Conservation (phyloP, 2,329 filamentous ascomycete genomes). For the Exophiala spinifera region DNA sequence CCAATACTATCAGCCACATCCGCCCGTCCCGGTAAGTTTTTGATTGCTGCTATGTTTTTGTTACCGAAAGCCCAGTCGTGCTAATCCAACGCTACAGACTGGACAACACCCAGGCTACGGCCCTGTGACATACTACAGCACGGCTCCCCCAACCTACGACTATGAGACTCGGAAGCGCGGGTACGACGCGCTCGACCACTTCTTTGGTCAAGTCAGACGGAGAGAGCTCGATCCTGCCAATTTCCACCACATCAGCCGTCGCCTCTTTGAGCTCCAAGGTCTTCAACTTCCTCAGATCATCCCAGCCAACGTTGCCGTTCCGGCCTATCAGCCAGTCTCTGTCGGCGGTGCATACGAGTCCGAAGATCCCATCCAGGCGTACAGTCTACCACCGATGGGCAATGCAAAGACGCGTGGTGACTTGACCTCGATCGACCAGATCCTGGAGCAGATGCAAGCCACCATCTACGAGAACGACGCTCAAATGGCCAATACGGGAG, state of each 20-base stretch:
- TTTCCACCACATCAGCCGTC: slow-evolving; percentile 88
- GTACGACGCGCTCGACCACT: slow-evolving; percentile 87
- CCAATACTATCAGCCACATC: slow-evolving; percentile 31
- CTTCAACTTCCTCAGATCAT: slow-evolving; percentile 61
- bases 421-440: slow-evolving; percentile 86
- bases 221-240: slow-evolving; percentile 82
- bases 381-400: slow-evolving; percentile 81
- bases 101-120: slow-evolving; percentile 59
- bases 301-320: slow-evolving; percentile 42
- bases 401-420: slow-evolving; percentile 92
- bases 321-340: slow-evolving; percentile 53
- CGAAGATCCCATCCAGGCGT: slow-evolving; percentile 65
- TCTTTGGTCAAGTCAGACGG: slow-evolving; percentile 90
- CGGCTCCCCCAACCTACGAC: slow-evolving; percentile 64
- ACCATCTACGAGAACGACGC: slow-evolving; percentile 93
- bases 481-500: slow-evolving; percentile 72
- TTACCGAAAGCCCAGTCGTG: too few relatives aligned
- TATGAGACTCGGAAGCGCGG: slow-evolving; percentile 77
- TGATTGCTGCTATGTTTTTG: not conserved
- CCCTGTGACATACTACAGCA: slow-evolving; percentile 75
- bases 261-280: slow-evolving; percentile 76
- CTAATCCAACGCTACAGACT: slow-evolving; percentile 41
- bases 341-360: slow-evolving; percentile 52
- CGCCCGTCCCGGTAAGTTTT: slow-evolving; percentile 20
- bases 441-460: slow-evolving; percentile 92